Evolutionary conservation across 2,329 filamentous ascomycete genomes (phyloP).

Genomic region (Ophiostoma tasmaniense): DNA sequence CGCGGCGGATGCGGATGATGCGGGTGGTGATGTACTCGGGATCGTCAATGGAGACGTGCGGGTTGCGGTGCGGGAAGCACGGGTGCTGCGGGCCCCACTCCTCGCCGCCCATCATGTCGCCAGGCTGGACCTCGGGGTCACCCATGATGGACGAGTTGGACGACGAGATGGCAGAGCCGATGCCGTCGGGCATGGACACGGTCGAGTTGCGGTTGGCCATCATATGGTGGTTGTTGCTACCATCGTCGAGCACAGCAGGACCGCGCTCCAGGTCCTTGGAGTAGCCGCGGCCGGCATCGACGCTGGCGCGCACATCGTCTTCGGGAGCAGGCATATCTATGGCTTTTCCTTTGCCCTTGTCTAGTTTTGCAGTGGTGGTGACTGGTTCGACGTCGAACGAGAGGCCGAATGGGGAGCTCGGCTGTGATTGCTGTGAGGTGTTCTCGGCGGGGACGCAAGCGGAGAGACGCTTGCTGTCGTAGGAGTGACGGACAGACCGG

Average conservation of each 20-base stretch:
- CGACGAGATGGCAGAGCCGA: constrained; percentile 48
- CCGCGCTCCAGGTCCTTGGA: constrained; percentile 50
- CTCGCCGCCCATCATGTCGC: constrained; percentile 53
- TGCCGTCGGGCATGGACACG: constrained; percentile 41
- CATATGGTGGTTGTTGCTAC: constrained; percentile 30
- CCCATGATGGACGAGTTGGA: constrained; percentile 54
- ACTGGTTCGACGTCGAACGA: constrained; percentile 10
- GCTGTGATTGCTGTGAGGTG: background rate
- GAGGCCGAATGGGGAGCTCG: constrained; percentile 11
- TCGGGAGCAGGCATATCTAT: constrained; percentile 30
- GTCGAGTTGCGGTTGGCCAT: constrained; percentile 36
- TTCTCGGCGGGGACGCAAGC: background rate
- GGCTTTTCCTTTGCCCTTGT: constrained; percentile 42
- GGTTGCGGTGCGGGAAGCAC: constrained; percentile 88
- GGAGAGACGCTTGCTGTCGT: constrained; percentile 39
- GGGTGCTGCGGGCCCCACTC: constrained; percentile 92
- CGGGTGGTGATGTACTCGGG: constrained; percentile 68
- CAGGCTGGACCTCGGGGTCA: constrained; percentile 53
- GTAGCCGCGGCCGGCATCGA: constrained; percentile 29
- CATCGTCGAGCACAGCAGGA: constrained; percentile 30
- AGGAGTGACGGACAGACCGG: constrained; percentile 44
- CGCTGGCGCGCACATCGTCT: constrained; percentile 28
- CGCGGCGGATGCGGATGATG: constrained; percentile 82
- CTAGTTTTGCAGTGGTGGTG: constrained; percentile 20
- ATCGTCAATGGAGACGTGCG: constrained; percentile 74